A percentile compares a stretch with the other conserved stretches of the same genome.
phyloP scores from a whole-genome alignment of 208 protist species.

The Herpetomonas muscarum region DNA sequence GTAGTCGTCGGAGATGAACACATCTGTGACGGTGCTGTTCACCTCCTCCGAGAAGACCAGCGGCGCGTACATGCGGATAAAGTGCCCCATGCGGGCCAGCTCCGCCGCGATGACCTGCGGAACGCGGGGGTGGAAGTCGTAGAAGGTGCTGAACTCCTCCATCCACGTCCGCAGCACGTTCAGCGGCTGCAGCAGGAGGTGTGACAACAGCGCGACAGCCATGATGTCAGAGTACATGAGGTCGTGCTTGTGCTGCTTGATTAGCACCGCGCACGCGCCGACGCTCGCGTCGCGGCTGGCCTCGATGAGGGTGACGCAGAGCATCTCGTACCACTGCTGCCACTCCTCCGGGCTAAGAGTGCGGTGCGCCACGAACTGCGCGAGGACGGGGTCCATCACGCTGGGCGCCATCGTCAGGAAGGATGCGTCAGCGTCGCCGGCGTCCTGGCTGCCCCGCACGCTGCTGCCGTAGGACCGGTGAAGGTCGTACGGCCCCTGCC shows the following conservation, averaged over 20 bases:
- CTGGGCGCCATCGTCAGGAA: background rate
- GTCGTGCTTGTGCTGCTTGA: slow-evolving; percentile 51
- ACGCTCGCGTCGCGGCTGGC: slow-evolving; percentile 51
- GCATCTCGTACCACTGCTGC: slow-evolving; percentile 70
- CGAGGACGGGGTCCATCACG: slow-evolving; percentile 11
- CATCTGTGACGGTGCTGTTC: slow-evolving; percentile 28
- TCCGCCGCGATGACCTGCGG: slow-evolving; percentile 63
- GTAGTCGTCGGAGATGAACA: slow-evolving; percentile 37
- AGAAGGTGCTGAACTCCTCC: slow-evolving; percentile 52
- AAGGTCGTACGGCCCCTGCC: no score
- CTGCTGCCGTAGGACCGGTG: no score
- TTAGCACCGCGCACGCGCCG: slow-evolving; percentile 45
- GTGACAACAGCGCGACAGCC: slow-evolving; percentile 63
- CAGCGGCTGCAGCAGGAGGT: slow-evolving; percentile 38
- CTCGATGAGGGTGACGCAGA: slow-evolving; percentile 51
- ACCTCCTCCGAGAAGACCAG: slow-evolving; percentile 48
- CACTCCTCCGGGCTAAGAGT: slow-evolving; percentile 39
- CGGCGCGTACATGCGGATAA: slow-evolving; percentile 47
- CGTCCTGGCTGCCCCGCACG: no score
- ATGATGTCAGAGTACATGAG: slow-evolving; percentile 71
- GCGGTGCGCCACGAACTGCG: slow-evolving; percentile 43
- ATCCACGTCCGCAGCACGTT: slow-evolving; percentile 46
- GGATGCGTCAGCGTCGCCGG: background rate
- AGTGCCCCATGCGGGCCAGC: slow-evolving; percentile 55
- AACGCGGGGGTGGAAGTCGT: slow-evolving; percentile 36